phyloP scores from a whole-genome alignment of 768 basidiomycete genomes.

The Mrakia frigida region DNA sequence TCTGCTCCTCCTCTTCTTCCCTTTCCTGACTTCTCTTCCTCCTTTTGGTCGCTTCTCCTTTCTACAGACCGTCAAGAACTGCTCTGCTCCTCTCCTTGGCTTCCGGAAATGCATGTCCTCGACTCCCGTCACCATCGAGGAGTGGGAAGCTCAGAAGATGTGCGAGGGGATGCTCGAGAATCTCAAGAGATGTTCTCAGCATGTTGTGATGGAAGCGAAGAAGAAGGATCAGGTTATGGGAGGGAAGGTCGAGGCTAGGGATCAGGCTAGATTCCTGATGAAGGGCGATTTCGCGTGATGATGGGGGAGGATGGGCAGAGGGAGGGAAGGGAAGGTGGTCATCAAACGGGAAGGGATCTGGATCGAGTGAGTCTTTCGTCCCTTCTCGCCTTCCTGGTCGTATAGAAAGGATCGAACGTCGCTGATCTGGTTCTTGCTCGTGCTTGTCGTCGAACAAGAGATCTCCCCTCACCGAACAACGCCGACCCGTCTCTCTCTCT shows the following conservation, averaged over 20 bases:
- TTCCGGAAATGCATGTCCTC: conserved; percentile 4
- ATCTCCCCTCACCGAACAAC: neutral
- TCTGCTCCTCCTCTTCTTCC: neutral
- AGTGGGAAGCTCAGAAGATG: neutral
- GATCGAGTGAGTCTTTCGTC: neutral
- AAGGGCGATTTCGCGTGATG: neutral
- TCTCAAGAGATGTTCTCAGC: neutral
- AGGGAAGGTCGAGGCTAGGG: neutral
- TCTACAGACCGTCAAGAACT: conserved; percentile 7
- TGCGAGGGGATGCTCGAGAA: neutral
- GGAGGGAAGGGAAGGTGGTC: too few relatives aligned
- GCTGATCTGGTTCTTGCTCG: neutral
- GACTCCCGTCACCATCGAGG: neutral
- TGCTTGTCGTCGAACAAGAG: neutral
- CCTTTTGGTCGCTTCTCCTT: neutral
- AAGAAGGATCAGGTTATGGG: neutral
- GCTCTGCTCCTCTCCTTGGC: neutral
- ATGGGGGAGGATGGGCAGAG: neutral
- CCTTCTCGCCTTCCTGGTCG: neutral
- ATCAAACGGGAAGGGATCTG: too few relatives aligned
- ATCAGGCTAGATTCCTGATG: conserved; percentile 6
- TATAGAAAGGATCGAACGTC: neutral
- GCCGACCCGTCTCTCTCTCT: neutral
- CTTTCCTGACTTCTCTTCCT: neutral
- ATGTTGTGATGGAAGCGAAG: neutral